Evolutionary conservation across 805 yeast species (phyloP), one percentile per base, ranked within the genome.

Genomic region (Ogataea chonburiensis): DNA sequence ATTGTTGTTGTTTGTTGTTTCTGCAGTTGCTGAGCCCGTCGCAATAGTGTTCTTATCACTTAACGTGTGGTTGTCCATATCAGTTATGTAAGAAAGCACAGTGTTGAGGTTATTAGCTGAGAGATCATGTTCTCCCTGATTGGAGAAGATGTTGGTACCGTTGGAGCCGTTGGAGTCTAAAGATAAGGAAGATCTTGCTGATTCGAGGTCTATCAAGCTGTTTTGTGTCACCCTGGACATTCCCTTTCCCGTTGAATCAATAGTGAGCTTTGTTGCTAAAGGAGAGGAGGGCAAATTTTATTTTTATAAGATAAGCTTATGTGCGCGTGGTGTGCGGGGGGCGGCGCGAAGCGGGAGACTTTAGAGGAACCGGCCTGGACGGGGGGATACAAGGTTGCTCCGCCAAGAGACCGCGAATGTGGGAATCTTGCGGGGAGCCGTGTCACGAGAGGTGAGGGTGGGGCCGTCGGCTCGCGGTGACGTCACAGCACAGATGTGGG

Each of bases 131-230:
- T 40, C 43, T 28, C 43, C 46, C 17, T 41, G 39, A 24, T 37
- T 31, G 13, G 52, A 43, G 16, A 48, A 37, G n/a, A n/a, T n/a
- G n/a, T n/a, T n/a, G n/a, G n/a, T n/a, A 16, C 42, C 34, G 28
- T 38, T 39, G 19, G 51, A 37, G 13, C 37, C 29, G 39, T 37
- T 37, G 17, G 53, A 45, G 25, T 49, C 53, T 21, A 45, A 21
- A 4, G 53, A 46, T 8, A 49, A 38, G 5, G 53, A 49, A 7
- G 53, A 49, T 36, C 52, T 40, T n/a, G 46, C 40, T 17, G 52
- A 48, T 24, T 38, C 45, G 15, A 42, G 35, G 17, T 44, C 41
- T 17, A 22, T 31, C 34, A 30, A 24, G 17, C 16, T 25, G 25
- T 34, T 38, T 12, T 23, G 19, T 12, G 29, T 33, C 34, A 24